A percentile compares a stretch with the other conserved stretches of the same genome.
Evolutionary conservation across 495 filamentous ascomycete species (phyloP).

Genomic region (Glonium stellatum): DNA sequence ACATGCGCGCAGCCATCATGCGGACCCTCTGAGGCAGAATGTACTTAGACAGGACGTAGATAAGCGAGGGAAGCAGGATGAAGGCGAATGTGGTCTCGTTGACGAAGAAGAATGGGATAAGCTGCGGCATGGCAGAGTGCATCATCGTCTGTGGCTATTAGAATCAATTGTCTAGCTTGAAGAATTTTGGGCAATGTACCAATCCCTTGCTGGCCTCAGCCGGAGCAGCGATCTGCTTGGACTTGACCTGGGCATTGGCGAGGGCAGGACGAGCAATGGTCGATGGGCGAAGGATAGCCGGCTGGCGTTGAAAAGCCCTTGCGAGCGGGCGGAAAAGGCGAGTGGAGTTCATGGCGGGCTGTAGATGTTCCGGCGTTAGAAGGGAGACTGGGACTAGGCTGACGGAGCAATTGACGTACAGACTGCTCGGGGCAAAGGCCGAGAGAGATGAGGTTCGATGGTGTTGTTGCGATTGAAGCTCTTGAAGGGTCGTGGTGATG

Average conservation of each 20-base stretch:
- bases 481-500: neutral
- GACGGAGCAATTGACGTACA: slow-evolving; percentile 19
- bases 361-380: slow-evolving; percentile 12
- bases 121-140: slow-evolving; percentile 36
- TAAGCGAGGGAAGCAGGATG: slow-evolving; percentile 30
- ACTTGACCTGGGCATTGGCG: slow-evolving; percentile 15
- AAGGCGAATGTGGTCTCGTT: slow-evolving; percentile 35
- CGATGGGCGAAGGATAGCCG: slow-evolving; percentile 13
- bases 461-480: slow-evolving; percentile 7
- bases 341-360: slow-evolving; percentile 30
- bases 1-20: slow-evolving; percentile 28
- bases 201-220: slow-evolving; percentile 11
- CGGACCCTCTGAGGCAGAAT: slow-evolving; percentile 32
- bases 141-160: slow-evolving; percentile 25
- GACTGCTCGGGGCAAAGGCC: slow-evolving; percentile 9
- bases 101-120: slow-evolving; percentile 38
- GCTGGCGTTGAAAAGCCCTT: slow-evolving; percentile 26
- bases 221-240: slow-evolving; percentile 16
- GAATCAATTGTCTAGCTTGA: neutral
- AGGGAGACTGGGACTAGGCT: neutral
- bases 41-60: slow-evolving; percentile 37
- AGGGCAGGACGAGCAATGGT: slow-evolving; percentile 22
- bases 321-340: slow-evolving; percentile 30
- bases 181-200: slow-evolving; percentile 7
- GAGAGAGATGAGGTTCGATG: slow-evolving; percentile 16